Evolutionary conservation across 768 basidiomycete species (phyloP), one percentile per base, ranked within the genome.

Genomic region (Galerina marginata): DNA sequence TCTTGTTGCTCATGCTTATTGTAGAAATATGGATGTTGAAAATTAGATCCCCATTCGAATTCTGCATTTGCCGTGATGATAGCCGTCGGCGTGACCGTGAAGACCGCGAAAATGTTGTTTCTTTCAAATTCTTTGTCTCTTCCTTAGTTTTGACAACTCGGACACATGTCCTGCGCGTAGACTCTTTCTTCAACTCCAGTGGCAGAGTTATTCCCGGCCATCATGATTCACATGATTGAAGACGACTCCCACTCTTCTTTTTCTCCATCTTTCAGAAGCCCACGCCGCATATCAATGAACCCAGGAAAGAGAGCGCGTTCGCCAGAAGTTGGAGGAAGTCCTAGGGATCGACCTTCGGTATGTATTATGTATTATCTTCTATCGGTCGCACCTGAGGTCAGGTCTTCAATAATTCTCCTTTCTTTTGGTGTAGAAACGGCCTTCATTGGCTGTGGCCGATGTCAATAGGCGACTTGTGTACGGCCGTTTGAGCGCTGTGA

Each of bases 221-320:
- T 52, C 57, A 77, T 76, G 74, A 65, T 77, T 57, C 75, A 74
- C 63, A 86, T 90, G 84, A 85, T 87, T 54, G 67, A 67, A 54
- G 60, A 64, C 56, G 83, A 86, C 74, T 79, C 83, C 72, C 81
- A 82, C 54, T 63, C 66, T 52, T 54, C 63, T 53, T 61, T 67
- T 38, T 77, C 83, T 15, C 73, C 79, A 33, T 66, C 77, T n/a
- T 77, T 81, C 64, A 76, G 74, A 64, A 69, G 67, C 42, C 69
- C 69, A 51, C 78, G 75, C 60, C 61, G 58, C 33, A 52, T 61
- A 23, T 55, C 70, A 23, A 68, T 66, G 64, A 69, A 55, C 45
- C 60, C 65, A n/a, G 63, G 59, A 56, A 90, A 90, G 67, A 81
- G 89, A 58, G 74, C 86, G 3, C 86, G 88, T 62, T 90, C 89